phyloP scores from a whole-genome alignment of 2,329 filamentous ascomycete species.

The Phialocephala subalpina region DNA sequence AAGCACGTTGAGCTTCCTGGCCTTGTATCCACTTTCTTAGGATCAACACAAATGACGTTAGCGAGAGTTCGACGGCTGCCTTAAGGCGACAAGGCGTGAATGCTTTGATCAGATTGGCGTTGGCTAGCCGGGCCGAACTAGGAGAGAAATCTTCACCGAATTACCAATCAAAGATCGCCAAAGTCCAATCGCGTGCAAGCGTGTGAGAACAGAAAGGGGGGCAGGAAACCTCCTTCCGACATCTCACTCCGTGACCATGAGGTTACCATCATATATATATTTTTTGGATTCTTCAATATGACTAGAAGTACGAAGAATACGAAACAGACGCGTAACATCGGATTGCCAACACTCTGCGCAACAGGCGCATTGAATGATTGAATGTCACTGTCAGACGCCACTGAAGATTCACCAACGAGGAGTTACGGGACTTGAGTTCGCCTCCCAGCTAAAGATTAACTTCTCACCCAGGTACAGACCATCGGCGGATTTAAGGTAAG shows the following conservation, averaged over 20 bases:
- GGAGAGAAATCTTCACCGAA: not conserved
- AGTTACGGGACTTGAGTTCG: not conserved
- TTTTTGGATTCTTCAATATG: not conserved
- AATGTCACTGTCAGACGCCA: slow-evolving; percentile 7
- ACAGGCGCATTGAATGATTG: not conserved
- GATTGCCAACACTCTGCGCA: not conserved
- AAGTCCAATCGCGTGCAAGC: not conserved
- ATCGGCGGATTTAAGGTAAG: not conserved
- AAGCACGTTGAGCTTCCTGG: slow-evolving; percentile 13
- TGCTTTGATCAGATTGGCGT: not conserved
- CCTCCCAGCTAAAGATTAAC: not conserved
- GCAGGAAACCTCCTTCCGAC: slow-evolving; percentile 1
- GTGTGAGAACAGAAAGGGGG: not conserved
- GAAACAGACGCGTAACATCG: slow-evolving; percentile 6
- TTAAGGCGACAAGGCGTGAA: not conserved
- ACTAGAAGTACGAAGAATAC: not conserved
- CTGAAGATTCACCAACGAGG: not conserved
- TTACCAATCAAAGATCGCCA: slow-evolving; percentile 4
- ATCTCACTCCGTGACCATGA: not conserved
- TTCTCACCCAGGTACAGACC: not conserved
- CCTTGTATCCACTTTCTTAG: not conserved
- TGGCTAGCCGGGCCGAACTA: not conserved
- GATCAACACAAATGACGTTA: slow-evolving; percentile 2
- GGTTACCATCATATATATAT: no score
- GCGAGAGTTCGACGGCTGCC: not conserved